These are phyloP conservation scores for Raphanus raphanistrum DNA, from an alignment of 345 rosid genomes.

Conservation along the genomic window DNA sequence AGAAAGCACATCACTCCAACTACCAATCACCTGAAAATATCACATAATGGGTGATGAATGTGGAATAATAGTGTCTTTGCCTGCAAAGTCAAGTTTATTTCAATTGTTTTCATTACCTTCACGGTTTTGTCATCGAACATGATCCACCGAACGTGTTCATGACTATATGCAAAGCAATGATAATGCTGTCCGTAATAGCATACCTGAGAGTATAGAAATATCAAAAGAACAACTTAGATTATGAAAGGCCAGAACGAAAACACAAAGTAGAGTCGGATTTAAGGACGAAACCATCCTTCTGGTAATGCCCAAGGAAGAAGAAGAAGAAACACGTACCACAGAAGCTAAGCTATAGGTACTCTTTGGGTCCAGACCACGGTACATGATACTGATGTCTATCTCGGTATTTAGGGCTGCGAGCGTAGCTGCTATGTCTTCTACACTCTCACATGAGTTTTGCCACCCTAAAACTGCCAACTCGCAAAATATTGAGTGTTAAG, in stretches of 20 bases:
- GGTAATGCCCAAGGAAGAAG: slow-evolving; percentile 4
- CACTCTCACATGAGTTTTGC: slow-evolving; percentile 90
- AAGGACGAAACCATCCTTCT: neutral
- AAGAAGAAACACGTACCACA: slow-evolving; percentile 56
- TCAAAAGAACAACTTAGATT: slow-evolving; percentile 7
- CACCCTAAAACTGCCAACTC: slow-evolving; percentile 84
- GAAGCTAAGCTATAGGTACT: slow-evolving; percentile 70
- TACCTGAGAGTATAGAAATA: slow-evolving; percentile 55
- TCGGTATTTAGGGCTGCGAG: slow-evolving; percentile 71
- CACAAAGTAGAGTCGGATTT: neutral
- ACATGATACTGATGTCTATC: slow-evolving; percentile 81
- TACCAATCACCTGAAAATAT: slow-evolving; percentile 70
- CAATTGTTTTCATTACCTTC: slow-evolving; percentile 53
- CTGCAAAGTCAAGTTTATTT: neutral
- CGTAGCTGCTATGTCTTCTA: slow-evolving; percentile 81
- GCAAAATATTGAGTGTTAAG: neutral
- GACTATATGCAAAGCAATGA: slow-evolving; percentile 93
- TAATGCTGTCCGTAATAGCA: slow-evolving; percentile 99
- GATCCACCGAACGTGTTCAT: slow-evolving; percentile 68
- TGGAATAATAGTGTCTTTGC: neutral
- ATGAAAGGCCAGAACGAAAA: neutral
- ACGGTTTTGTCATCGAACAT: slow-evolving; percentile 98
- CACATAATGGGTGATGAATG: neutral
- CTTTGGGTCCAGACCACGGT: slow-evolving; percentile 77
- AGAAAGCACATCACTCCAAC: slow-evolving; percentile 78